Evolutionary conservation across 164 flowering plant species (phyloP).

Genomic region (Cinnamomum micranthum): DNA sequence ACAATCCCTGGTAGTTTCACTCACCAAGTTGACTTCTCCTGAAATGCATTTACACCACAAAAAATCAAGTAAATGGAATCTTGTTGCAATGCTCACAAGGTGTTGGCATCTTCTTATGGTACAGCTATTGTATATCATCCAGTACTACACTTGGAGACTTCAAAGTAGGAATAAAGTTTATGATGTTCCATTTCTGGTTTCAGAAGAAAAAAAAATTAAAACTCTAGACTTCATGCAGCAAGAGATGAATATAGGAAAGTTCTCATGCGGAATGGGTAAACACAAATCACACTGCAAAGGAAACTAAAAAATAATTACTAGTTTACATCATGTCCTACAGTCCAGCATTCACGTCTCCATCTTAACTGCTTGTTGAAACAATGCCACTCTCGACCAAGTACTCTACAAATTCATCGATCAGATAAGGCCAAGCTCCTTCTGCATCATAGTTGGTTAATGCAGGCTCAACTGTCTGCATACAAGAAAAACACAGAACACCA

Average conservation of each 20-base stretch:
- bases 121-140: background rate
- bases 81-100: background rate
- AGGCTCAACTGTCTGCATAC: constrained; percentile 65
- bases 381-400: constrained; percentile 69
- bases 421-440: constrained; percentile 98
- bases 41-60: background rate
- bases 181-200: background rate
- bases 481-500: constrained; percentile 7
- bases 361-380: constrained; percentile 34
- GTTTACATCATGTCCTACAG: background rate
- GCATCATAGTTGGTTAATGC: constrained; percentile 79
- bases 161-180: background rate
- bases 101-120: background rate
- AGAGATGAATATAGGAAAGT: background rate
- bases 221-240: background rate
- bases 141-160: background rate
- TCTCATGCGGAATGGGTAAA: background rate
- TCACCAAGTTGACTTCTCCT: background rate
- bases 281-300: constrained; percentile 4
- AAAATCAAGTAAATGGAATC: background rate
- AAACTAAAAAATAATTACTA: background rate
- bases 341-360: constrained; percentile 16
- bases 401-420: constrained; percentile 94
- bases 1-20: no score
- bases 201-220: background rate